A percentile compares a stretch with the other conserved stretches of the same genome.
Evolutionary conservation across 768 basidiomycete genomes (phyloP).

Genomic region (Boletus reticuloceps): DNA sequence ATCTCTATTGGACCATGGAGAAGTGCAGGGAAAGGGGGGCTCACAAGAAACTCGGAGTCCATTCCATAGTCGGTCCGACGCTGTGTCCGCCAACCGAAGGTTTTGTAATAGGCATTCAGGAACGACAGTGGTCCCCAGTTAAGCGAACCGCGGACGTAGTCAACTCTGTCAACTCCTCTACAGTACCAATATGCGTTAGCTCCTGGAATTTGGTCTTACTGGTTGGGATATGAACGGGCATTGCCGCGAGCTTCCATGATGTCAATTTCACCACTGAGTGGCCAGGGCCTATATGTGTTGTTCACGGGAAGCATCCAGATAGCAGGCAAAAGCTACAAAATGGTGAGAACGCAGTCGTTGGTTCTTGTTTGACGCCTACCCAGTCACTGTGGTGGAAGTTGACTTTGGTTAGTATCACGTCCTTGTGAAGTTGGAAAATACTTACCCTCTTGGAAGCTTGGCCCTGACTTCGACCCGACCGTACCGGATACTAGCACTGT

Average conservation of each 20-base stretch:
- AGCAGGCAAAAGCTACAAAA: constrained; percentile 58
- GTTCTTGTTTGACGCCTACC: constrained; percentile 37
- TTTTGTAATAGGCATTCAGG: constrained; percentile 64
- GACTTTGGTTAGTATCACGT: constrained; percentile 8
- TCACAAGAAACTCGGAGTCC: constrained; percentile 78
- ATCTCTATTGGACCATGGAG: too few relatives aligned
- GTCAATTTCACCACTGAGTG: constrained; percentile 49
- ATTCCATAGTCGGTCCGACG: constrained; percentile 77
- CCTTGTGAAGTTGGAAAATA: constrained; percentile 5
- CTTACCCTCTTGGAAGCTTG: constrained; percentile 74
- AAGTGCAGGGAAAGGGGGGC: constrained; percentile 21
- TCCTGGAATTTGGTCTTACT: constrained; percentile 38
- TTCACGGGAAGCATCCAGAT: constrained; percentile 79
- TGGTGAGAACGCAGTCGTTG: not conserved
- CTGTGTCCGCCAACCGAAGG: constrained; percentile 74
- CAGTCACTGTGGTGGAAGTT: constrained; percentile 45
- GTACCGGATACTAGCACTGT: constrained; percentile 69
- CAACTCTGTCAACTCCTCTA: constrained; percentile 65
- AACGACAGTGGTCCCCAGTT: constrained; percentile 71
- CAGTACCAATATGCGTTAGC: constrained; percentile 23
- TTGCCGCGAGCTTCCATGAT: constrained; percentile 67
- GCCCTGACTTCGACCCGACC: constrained; percentile 84
- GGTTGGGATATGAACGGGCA: constrained; percentile 49
- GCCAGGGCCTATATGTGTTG: constrained; percentile 65
- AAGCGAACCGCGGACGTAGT: constrained; percentile 63